These are phyloP conservation scores for Paracamarosporium sp. DNA, from an alignment of 2,329 filamentous ascomycete genomes.

Conservation along the genomic window DNA sequence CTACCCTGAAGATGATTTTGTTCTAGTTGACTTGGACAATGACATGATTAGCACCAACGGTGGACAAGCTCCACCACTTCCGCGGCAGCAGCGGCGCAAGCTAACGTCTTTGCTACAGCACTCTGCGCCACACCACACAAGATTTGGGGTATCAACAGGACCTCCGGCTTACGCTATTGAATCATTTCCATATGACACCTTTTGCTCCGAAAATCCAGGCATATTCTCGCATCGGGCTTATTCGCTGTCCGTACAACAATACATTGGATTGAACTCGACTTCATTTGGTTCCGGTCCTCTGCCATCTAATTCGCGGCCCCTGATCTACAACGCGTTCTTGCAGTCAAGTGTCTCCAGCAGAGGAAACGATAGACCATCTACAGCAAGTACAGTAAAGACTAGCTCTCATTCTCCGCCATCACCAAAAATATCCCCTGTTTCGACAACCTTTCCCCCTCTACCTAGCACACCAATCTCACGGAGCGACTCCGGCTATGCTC, in stretches of 20 bases:
- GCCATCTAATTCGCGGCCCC: constrained; percentile 59
- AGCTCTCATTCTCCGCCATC: constrained; percentile 60
- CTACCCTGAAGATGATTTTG: constrained; percentile 93
- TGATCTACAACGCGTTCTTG: constrained; percentile 91
- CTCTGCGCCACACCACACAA: constrained; percentile 86
- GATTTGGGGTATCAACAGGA: constrained; percentile 84
- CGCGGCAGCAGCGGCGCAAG: constrained; percentile 88
- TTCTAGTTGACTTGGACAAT: constrained; percentile 90
- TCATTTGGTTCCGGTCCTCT: constrained; percentile 77
- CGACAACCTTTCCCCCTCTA: constrained; percentile 76
- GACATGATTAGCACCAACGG: constrained; percentile 87
- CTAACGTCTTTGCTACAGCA: constrained; percentile 85
- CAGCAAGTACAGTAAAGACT: constrained; percentile 44
- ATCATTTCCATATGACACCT: constrained; percentile 88
- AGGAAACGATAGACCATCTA: constrained; percentile 73
- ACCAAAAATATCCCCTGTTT: constrained; percentile 74
- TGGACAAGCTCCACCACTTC: constrained; percentile 76
- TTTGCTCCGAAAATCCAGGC: constrained; percentile 82
- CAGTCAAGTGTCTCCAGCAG: constrained; percentile 72
- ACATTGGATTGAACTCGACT: constrained; percentile 87
- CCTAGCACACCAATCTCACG: constrained; percentile 82
- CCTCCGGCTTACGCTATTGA: constrained; percentile 93
- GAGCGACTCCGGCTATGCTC: constrained; percentile 88
- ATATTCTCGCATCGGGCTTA: constrained; percentile 77
- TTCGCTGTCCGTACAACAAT: constrained; percentile 78